These are phyloP conservation scores for Canavalia ensiformis DNA, from an alignment of 306 rosid genomes.

Conservation along the genomic window DNA sequence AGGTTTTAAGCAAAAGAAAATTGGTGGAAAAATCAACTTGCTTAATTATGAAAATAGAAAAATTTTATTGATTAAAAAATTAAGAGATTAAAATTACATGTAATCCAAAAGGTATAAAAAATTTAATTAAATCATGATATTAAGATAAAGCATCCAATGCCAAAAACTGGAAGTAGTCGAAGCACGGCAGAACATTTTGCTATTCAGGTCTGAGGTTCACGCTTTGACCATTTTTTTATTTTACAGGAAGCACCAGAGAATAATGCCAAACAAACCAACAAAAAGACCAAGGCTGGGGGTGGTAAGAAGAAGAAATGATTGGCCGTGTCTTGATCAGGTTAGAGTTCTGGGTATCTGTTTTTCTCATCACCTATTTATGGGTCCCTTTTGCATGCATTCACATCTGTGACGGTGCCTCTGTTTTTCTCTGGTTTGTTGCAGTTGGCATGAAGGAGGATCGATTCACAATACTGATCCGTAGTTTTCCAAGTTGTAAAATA, in stretches of 20 bases:
- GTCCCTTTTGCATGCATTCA: conserved; percentile 18
- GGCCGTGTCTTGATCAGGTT: conserved; percentile 51
- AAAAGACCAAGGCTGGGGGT: conserved; percentile 65
- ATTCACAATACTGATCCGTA: conserved; percentile 2
- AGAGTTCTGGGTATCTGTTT: conserved; percentile 29
- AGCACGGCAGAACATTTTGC: not conserved
- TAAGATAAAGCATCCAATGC: not conserved
- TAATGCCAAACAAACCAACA: conserved; percentile 63
- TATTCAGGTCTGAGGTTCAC: conserved; percentile 29
- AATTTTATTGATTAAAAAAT: no score
- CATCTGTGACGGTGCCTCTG: not conserved
- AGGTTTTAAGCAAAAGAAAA: no score
- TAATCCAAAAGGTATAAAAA: no score
- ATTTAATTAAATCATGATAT: not conserved
- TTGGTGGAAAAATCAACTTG: no score
- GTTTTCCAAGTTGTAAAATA: conserved; percentile 46
- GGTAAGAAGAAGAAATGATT: conserved; percentile 72
- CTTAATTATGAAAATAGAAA: no score
- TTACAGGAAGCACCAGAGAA: conserved; percentile 68
- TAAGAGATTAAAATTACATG: no score
- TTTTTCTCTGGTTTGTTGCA: conserved; percentile 12
- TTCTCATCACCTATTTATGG: not conserved
- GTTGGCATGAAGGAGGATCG: conserved; percentile 35
- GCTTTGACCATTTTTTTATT: conserved; percentile 23
- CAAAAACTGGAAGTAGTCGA: conserved; percentile 12